Conservation (phyloP, 1,139 yeast species). For the Candida neerlandica region DNA sequence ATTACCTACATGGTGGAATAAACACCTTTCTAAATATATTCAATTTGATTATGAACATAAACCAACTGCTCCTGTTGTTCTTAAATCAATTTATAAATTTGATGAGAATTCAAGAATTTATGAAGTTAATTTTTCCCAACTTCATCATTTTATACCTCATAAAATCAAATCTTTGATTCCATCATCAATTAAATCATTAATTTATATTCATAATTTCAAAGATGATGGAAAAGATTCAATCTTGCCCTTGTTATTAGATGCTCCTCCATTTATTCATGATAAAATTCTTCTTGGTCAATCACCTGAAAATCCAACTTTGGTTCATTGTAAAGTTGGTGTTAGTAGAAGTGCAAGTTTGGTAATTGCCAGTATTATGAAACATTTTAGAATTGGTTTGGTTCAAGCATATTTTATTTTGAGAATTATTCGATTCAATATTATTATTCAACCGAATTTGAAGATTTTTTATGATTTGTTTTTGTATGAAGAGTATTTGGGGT, state of each 20-base stretch:
- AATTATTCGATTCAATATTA: constrained; percentile 81
- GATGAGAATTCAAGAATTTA: constrained; percentile 33
- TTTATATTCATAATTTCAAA: constrained; percentile 38
- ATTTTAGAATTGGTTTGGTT: constrained; percentile 63
- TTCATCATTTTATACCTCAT: constrained; percentile 5
- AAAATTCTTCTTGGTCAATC: constrained; percentile 26
- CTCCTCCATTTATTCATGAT: constrained; percentile 35
- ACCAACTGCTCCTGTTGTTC: constrained; percentile 1
- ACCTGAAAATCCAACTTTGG: constrained; percentile 44
- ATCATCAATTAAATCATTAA: constrained; percentile 25
- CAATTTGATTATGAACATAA: constrained; percentile 23
- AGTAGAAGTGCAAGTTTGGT: constrained; percentile 89
- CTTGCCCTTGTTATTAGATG: constrained; percentile 30
- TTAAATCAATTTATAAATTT: constrained; percentile 30
- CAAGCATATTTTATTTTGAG: constrained; percentile 80
- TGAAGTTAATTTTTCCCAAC: constrained; percentile 24
- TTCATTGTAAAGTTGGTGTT: constrained; percentile 92
- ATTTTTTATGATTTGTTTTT: constrained; percentile 82
- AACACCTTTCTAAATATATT: constrained; percentile 19
- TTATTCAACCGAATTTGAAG: constrained; percentile 87
- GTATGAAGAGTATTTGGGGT: constrained; percentile 64
- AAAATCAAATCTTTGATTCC: constrained; percentile 10
- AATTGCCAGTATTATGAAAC: constrained; percentile 86
- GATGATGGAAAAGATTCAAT: constrained; percentile 47
- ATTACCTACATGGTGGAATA: constrained; percentile 35